These are phyloP conservation scores for Pinus albicaulis DNA, from an alignment of 75 land plant genomes.

Conservation along the genomic window DNA sequence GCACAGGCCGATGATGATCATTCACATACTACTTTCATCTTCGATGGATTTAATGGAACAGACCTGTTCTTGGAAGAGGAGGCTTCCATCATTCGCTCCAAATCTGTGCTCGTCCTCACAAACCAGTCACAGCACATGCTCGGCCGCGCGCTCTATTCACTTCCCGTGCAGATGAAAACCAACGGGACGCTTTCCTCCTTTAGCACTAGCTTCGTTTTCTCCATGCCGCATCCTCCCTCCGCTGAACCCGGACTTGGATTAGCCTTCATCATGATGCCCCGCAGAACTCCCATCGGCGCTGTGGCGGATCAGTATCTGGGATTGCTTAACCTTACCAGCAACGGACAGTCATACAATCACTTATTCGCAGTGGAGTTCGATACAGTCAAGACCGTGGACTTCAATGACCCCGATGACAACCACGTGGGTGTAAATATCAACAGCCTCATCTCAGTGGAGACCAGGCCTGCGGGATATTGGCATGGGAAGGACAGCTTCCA, in stretches of 20 bases:
- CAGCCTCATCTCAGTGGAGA: conserved; percentile 25
- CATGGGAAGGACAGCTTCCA: not conserved
- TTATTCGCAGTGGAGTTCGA: conserved; percentile 69
- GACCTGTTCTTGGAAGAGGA: too few species aligned
- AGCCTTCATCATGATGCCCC: conserved; percentile 53
- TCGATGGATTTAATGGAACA: too few species aligned
- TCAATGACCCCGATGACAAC: conserved; percentile 47
- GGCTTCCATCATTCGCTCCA: not conserved
- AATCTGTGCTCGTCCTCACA: conserved; percentile 27
- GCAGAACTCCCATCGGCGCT: conserved; percentile 14
- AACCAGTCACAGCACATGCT: not conserved
- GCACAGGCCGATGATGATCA: too few species aligned
- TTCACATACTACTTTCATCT: too few species aligned
- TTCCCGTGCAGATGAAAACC: conserved; percentile 13
- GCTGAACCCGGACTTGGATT: conserved; percentile 54
- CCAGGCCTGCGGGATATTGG: conserved; percentile 29
- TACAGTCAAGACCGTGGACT: conserved; percentile 36
- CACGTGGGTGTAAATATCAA: conserved; percentile 66
- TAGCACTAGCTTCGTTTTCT: conserved; percentile 51
- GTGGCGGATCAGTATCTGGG: conserved; percentile 47
- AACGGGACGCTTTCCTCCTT: conserved; percentile 23
- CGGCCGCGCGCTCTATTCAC: conserved; percentile 34
- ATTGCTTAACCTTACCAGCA: conserved; percentile 34
- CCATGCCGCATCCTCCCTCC: conserved; percentile 34
- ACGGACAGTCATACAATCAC: conserved; percentile 34